Evolutionary conservation across 768 basidiomycete species (phyloP).

Genomic region (Holtermannia corniformis): DNA sequence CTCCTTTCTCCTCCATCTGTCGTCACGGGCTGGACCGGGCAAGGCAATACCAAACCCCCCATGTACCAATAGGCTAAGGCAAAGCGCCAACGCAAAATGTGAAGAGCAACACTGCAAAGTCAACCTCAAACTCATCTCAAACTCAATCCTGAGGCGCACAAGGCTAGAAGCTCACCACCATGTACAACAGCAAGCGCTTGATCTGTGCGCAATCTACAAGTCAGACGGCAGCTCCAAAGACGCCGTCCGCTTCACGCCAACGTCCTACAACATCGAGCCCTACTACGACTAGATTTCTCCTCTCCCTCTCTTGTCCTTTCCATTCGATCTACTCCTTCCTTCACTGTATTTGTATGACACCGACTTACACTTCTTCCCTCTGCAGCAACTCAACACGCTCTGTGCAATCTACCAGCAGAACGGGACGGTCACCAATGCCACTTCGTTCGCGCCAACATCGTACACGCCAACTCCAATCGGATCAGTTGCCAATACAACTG

Average conservation of each 20-base stretch:
- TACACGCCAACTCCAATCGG: background rate
- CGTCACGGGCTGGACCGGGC: no score
- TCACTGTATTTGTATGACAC: background rate
- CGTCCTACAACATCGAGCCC: background rate
- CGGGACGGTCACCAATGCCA: background rate
- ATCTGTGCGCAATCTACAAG: background rate
- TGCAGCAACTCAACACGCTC: background rate
- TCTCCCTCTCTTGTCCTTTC: background rate
- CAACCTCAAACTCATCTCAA: background rate
- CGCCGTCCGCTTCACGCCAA: background rate
- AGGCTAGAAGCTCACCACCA: no score
- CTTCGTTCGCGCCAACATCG: background rate
- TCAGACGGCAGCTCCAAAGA: background rate
- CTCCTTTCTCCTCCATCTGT: no score
- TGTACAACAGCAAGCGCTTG: background rate
- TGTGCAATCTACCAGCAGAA: background rate
- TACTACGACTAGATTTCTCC: background rate
- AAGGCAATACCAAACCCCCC: no score
- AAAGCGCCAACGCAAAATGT: no score
- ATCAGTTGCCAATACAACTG: no score
- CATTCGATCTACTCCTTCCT: background rate
- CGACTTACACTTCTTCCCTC: background rate
- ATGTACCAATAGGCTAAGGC: no score
- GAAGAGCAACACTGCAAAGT: background rate
- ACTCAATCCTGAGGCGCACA: no score